Evolutionary conservation across 2,329 filamentous ascomycete genomes (phyloP).

Genomic region (Samsoniella hepiali): DNA sequence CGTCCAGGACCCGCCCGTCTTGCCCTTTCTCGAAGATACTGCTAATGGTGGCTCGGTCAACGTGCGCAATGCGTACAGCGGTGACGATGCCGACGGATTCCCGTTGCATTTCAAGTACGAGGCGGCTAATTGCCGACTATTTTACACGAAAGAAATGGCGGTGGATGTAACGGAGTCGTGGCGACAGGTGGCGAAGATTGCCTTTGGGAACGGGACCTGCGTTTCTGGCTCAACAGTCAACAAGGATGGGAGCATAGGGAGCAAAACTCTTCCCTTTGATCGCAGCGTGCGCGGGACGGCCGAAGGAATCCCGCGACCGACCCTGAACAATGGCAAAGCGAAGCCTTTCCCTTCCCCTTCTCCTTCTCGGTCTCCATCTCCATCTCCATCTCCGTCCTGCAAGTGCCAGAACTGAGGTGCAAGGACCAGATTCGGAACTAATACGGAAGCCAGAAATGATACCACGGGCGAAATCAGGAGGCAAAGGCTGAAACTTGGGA

Average conservation of each 20-base stretch:
- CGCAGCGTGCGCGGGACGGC: neutral
- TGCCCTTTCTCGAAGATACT: neutral
- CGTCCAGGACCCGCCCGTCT: constrained; percentile 1
- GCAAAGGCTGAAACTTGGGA: no score
- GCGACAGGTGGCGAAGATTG: constrained; percentile 29
- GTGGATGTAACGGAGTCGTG: constrained; percentile 51
- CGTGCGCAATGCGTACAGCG: constrained; percentile 24
- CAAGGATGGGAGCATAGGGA: neutral
- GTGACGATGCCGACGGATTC: constrained; percentile 22
- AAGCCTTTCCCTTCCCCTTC: neutral
- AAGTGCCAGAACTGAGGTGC: no score
- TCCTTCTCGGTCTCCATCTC: no score
- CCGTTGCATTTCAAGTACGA: constrained; percentile 61
- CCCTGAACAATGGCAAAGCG: neutral
- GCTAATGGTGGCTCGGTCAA: constrained; percentile 19
- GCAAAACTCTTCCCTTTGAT: neutral
- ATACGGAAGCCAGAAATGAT: no score
- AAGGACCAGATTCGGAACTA: no score
- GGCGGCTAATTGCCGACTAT: constrained; percentile 59
- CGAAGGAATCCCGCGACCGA: neutral
- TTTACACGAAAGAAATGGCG: constrained; percentile 53
- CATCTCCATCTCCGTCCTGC: no score
- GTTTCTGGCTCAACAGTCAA: neutral
- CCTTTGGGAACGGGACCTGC: neutral
- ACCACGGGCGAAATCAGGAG: no score